Conservation (phyloP, 1,139 yeast species). For the Debaryomycetaceae sp. region DNA sequence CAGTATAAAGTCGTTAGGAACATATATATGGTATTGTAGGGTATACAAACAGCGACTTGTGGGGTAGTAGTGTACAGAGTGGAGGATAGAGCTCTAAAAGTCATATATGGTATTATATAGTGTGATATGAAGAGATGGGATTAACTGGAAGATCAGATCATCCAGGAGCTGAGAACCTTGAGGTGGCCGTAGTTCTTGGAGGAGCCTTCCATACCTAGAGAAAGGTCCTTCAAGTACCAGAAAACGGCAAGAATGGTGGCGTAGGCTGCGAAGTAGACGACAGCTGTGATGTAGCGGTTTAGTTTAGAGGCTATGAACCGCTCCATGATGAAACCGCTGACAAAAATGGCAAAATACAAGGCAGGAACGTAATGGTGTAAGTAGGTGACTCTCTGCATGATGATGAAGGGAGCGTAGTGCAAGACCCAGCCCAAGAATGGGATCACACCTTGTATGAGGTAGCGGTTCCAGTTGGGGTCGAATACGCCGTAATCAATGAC, state of each 20-base stretch:
- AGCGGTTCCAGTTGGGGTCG: slow-evolving; percentile 20
- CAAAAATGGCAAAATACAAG: slow-evolving; percentile 30
- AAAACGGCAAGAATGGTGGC: slow-evolving; percentile 22
- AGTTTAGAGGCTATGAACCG: slow-evolving; percentile 15
- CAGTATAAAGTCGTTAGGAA: too few relatives aligned
- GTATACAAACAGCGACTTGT: too few relatives aligned
- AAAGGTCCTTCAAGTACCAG: slow-evolving; percentile 26
- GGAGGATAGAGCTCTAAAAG: too few relatives aligned
- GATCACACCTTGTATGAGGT: slow-evolving; percentile 26
- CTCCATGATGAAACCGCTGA: slow-evolving; percentile 35
- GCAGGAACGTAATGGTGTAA: slow-evolving; percentile 38
- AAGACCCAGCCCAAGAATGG: slow-evolving; percentile 32
- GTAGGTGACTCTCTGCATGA: slow-evolving; percentile 35
- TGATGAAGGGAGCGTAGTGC: slow-evolving; percentile 30
- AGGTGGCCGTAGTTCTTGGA: slow-evolving; percentile 19
- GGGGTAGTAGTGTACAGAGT: too few relatives aligned
- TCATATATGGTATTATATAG: too few relatives aligned
- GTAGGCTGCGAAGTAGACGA: slow-evolving; percentile 19
- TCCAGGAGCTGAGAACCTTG: slow-evolving; percentile 29
- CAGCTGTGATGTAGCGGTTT: slow-evolving; percentile 9
- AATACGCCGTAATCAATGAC: slow-evolving; percentile 12
- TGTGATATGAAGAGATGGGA: too few relatives aligned
- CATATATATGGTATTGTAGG: too few relatives aligned
- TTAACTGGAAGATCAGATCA: slow-evolving; percentile 12
- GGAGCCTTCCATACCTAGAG: slow-evolving; percentile 36